Base-by-base conservation (phyloP, 2,329 filamentous ascomycete species). In the Epichloe bromicola region DNA sequence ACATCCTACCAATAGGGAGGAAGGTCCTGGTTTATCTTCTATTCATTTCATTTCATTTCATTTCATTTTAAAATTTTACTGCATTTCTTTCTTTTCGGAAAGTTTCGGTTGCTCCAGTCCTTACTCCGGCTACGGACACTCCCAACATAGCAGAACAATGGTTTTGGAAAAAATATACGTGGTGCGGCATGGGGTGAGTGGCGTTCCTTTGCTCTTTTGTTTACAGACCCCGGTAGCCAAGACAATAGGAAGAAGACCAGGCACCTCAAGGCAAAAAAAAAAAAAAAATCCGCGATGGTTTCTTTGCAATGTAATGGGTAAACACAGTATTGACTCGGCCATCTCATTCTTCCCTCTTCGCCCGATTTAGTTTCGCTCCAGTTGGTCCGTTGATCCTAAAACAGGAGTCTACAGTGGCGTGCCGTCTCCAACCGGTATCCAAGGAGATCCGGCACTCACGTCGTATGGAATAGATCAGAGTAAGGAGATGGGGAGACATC, bases 391-490 rank as follows among this genome's bases (percentile, higher is more conserved):
- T 54, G 83, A 97, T 68, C 80, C 82, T 44, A 71, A 76, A 54
- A 91, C 87, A 38, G 91, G 93, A 49, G 76, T 75, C 59, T 97
- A 97, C 72, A 78, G 76, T 50, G 74, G 74, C 53, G 80, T 93
- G 57, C 80, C 76, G 41, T 88, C 87, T 38, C 91, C 93, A 1
- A 97, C 93, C 5, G 86, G 87, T 49, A 89, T 95, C 56, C 77
- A 90, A 4, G 85, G 86, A 26, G 93, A 98, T 64, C 90, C 90
- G 44, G 83, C 88, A 10, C 77, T 98, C 59, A 89, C 90, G 7
- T 82, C 86, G 20, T 84, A 97, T 63, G 93, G 93, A 52, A 85
- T 94, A 40, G 75, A 80, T 48, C 93, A 98, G 72, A 82, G 89
- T 20, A 74, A 79, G 54, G 83, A 97, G 68, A 76, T 97, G 45